Base-by-base conservation (phyloP, 2,329 filamentous ascomycete genomes). In the Aureobasidium vineae region DNA sequence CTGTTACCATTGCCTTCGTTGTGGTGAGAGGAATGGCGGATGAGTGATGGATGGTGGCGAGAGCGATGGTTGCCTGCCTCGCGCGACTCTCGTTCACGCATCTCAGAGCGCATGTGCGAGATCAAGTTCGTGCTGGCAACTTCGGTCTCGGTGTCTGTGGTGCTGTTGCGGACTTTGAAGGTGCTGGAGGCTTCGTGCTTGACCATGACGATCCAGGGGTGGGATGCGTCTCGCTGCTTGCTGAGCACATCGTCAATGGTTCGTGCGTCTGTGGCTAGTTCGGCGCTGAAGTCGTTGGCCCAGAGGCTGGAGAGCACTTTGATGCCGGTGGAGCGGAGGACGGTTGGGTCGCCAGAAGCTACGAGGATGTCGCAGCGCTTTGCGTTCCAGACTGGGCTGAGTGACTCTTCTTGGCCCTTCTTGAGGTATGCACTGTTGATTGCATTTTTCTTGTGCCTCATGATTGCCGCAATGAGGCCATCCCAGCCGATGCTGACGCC, bases 401-500 rank as follows among this genome's bases (percentile, higher is more conserved):
- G 26, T 78, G 69, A 72, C 67, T 92, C 89, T 41, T 88, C 86
- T 66, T 90, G 86, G 8, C 81, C 74, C 72, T 89, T 91, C 76
- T 90, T 93, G n/a, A 90, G 75, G 68, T 88, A 90, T 2, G 76
- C 68, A 1, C 74, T 73, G 66, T 81, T 84, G 31, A 78, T 74
- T 13, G 77, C 73, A 31, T 78, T 78, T 68, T 82, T 82, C 15
- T 85, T 73, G 70, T 83, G 83, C 50, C 65, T 65, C n/a, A 67
- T 40, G 21, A 67, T 67, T 10, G 65, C 49, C 28, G 64, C 53
- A 21, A 68, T 63, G 4, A 97, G 81, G 66, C 89, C 87, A 72
- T 97, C 93, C 87, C 93, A 96, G 28, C 90, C 90, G 47, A 98
- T 81, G 73, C 92, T 96, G 74, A 98, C 94, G 0, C 96, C 95